Base-by-base conservation (phyloP, 495 filamentous ascomycete genomes). In the Neurospora sp. region DNA sequence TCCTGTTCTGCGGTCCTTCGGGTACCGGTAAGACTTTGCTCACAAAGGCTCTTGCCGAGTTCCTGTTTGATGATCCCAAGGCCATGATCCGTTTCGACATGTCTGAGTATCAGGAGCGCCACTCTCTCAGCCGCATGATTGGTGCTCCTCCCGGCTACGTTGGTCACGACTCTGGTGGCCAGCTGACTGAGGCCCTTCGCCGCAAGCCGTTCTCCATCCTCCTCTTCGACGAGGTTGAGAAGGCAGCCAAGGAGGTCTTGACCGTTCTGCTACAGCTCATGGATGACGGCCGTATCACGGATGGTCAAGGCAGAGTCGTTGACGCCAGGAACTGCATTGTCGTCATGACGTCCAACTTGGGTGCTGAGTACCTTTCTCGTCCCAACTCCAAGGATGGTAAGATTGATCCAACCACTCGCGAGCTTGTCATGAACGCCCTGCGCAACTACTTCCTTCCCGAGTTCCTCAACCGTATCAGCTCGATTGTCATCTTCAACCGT, bases 81-180 rank as follows among this genome's bases (percentile, higher is more conserved):
- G 84, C 94, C 20, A 99, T 99, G 96, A 97, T 99, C 78, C 93
- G 96, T 18, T 94, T 99, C 85, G 96, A 99, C 82, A 99, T 99
- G 96, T 98, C 96, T 8, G 96, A 99, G 80, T 99, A 99, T 82
- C 96, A 98, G 82, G 96, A 99, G 82, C 92, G 94, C 10, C 96
- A 99, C 82, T 93, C 94, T 1, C 89, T 99, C 35, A 96, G 93
- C 77, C 91, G 96, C 73, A 97, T 99, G 92, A 99, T 99, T 76
- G 96, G 96, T 78, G 95, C 96, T 9, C 96, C 96, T 16, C 96
- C 96, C 8, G 96, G 96, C 75, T 99, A 99, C 77, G 94, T 99
- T 72, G 96, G 96, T 37, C 94, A 99, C 80, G 96, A 99, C 75
- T 90, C 96, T 39, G 96, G 96, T 74, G 96, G 96, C 44, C 96